Base-by-base conservation (phyloP, 2,329 filamentous ascomycete genomes). In the Monilinia laxa region DNA sequence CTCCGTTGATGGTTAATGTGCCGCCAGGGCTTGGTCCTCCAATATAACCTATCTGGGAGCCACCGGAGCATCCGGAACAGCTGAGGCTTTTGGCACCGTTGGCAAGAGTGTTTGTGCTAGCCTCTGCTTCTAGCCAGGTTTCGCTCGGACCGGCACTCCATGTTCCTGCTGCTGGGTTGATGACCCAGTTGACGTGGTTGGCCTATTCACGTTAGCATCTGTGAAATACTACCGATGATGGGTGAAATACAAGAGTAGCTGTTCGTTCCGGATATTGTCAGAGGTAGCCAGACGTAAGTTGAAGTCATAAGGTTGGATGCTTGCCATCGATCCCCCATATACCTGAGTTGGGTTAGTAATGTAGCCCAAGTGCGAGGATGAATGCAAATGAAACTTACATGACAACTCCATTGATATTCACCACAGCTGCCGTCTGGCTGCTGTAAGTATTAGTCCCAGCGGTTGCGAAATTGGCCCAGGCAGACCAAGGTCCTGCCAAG, bases 321-420 rank as follows among this genome's bases (percentile, higher is more conserved):
- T 0, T 84, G 76, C 88, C 88, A 90, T 28, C 88, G 83, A 76
- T 91, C 88, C 25, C 88, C 88, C 77, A 89, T 83, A 76, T 90
- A 90, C 69, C 88, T 81, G 59, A 55, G 47, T 23, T 10, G 12
- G 7, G 10, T 60, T 35, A 65, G 47, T n/a, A 14, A 23, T 12
- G 4, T 10, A 51, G 20, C 14, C 14, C n/a, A 40, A n/a, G 31
- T 9, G 18, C n/a, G n/a, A 51, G 23, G 35, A 55, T 47, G 11
- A 23, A 52, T 31, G 14, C 40, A n/a, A 57, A 52, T 40, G 16
- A 52, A 47, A 31, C 51, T 52, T 70, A 76, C 74, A 76, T 73
- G 16, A 73, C 70, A 20, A 74, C 70, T 14, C 73, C 73, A 66
- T 75, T 76, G 35, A 84, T 73, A 5, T 77, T 75, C 25, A 89